Evolutionary conservation across 1,139 yeast genomes (phyloP), one percentile per base, ranked within the genome.

Genomic region (Protomyces inouyei): DNA sequence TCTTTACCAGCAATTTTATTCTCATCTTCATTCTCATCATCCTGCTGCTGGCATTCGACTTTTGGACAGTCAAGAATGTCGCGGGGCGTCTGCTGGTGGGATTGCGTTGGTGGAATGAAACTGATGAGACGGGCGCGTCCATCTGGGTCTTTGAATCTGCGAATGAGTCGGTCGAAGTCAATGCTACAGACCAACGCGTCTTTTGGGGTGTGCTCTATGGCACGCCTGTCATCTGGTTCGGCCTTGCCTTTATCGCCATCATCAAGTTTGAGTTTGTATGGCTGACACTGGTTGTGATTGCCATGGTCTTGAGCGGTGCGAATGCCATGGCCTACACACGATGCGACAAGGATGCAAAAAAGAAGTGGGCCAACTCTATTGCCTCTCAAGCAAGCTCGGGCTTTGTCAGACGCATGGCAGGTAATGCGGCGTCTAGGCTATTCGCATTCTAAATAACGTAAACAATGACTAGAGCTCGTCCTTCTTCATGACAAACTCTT

Each of bases 11-110:
- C 65, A 80, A 82, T 70, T 87, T 86, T 72, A 86, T 89, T 10
- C 78, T 89, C 57, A 85, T 89, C 71, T 93, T 93, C 77, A 91
- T 93, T 37, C 74, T 85, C 10, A 85, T 90, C 55, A 84, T 91
- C 4, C 77, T 93, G 28, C 78, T 91, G 37, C 80, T 89, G 36
- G 87, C 96, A 0, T 90, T 90, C 0, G 98, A 93, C 74, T 93
- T 93, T 73, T 93, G 97, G 96, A 87, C 89, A 72, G 85, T 90
- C 53, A 93, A 93, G 73, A 93, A 93, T 74, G 88, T 93, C 16
- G 80, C 95, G 16, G 98, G 98, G 0, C 79, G 98, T 67, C 80
- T 89, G 64, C 76, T 93, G 65, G 98, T 93, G 5, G 98, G 97
- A 0, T 80, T 93, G 68, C 81, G 98, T 70, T 92, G 97, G 97